These are phyloP conservation scores for Pythium aphanidermatum DNA, from an alignment of 352 stramenopile species.

Conservation along the genomic window DNA sequence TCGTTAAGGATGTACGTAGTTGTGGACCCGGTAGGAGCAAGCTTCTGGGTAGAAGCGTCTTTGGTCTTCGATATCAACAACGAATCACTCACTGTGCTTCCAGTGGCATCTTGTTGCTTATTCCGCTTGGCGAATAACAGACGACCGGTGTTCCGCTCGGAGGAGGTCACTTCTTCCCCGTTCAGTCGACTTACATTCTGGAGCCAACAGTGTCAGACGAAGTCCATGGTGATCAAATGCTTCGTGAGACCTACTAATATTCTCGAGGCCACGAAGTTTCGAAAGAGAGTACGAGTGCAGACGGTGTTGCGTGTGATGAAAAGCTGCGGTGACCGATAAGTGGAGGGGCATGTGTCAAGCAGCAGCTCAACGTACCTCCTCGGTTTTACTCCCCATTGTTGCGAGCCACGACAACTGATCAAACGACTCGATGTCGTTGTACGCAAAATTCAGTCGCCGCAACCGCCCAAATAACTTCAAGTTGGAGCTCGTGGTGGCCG, in stretches of 20 bases:
- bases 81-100: too few relatives aligned
- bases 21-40: background rate
- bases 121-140: slow-evolving; percentile 46
- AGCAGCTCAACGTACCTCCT: slow-evolving; percentile 44
- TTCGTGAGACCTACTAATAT: slow-evolving; percentile 35
- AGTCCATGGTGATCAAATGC: background rate
- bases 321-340: slow-evolving; percentile 24
- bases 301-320: slow-evolving; percentile 61
- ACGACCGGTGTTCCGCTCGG: slow-evolving; percentile 37
- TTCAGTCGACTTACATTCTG: slow-evolving; percentile 63
- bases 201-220: background rate
- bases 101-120: background rate
- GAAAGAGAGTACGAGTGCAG: slow-evolving; percentile 45
- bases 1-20: slow-evolving; percentile 27
- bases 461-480: slow-evolving; percentile 58
- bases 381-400: slow-evolving; percentile 39
- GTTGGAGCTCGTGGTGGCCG: slow-evolving; percentile 26
- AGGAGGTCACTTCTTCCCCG: slow-evolving; percentile 46
- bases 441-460: slow-evolving; percentile 47
- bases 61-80: background rate
- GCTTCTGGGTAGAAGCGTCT: background rate
- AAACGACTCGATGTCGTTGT: slow-evolving; percentile 63
- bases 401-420: slow-evolving; percentile 59
- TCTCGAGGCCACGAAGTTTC: slow-evolving; percentile 38
- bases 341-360: background rate